Conservation (phyloP, 2,329 filamentous ascomycete genomes). For the Neopestalotiopsis clavispora region DNA sequence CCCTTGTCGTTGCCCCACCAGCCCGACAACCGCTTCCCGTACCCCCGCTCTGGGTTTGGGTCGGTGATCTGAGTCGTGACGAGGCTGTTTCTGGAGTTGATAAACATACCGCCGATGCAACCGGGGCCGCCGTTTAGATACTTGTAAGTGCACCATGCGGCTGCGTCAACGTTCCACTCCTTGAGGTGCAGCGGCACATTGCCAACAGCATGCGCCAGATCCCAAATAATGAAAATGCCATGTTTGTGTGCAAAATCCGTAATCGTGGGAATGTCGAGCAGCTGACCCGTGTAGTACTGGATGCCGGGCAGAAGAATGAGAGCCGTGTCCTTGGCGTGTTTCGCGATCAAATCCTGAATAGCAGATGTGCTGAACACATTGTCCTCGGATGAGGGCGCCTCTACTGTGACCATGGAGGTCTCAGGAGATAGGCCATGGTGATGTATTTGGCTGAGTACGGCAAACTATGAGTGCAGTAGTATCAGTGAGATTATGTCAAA, state of each 20-base stretch:
- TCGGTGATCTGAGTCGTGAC: slow-evolving; percentile 37
- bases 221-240: slow-evolving; percentile 76
- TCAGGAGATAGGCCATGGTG: slow-evolving; percentile 68
- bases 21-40: slow-evolving; percentile 66
- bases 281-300: slow-evolving; percentile 82
- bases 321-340: slow-evolving; percentile 68
- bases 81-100: slow-evolving; percentile 69
- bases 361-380: slow-evolving; percentile 65
- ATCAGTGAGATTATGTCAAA: slow-evolving; percentile 23
- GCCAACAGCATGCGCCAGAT: slow-evolving; percentile 78
- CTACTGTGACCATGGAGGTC: slow-evolving; percentile 72
- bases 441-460: slow-evolving; percentile 75
- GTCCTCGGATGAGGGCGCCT: slow-evolving; percentile 56
- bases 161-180: slow-evolving; percentile 79
- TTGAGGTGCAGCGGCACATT: slow-evolving; percentile 76
- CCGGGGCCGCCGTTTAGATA: slow-evolving; percentile 81
- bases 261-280: slow-evolving; percentile 75
- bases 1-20: slow-evolving; percentile 81
- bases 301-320: slow-evolving; percentile 78
- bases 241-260: slow-evolving; percentile 71
- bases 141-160: slow-evolving; percentile 84
- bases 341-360: slow-evolving; percentile 69
- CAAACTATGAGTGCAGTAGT: slow-evolving; percentile 60
- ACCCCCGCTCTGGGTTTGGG: slow-evolving; percentile 40
- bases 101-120: slow-evolving; percentile 74